Evolutionary conservation across 176 grass and related monocot genomes (phyloP), one percentile per base, ranked within the genome.

Genomic region (Lolium rigidum): DNA sequence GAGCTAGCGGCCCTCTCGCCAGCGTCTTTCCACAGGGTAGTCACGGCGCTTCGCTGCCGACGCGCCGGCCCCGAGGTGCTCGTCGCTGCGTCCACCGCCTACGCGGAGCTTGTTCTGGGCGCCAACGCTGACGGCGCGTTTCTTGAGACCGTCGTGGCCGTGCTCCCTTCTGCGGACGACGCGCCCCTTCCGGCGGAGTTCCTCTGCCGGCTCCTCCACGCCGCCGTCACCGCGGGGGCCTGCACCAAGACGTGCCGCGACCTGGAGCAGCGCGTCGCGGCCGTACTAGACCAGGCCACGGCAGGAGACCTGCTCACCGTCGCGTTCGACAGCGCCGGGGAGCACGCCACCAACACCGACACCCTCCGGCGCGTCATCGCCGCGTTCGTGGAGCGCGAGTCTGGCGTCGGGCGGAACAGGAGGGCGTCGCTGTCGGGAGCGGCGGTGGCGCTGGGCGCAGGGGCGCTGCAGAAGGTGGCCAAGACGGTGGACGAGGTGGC

Each of bases 231-330:
- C 25, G 1, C 83, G 26, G 59, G 35, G 0, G 79, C 86, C 49
- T 89, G 90, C 7, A 41, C 81, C 5, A 81, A 79, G 51, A 89
- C 76, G 62, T 86, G 90, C 83, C 86, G 74, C 77, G 87, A 89
- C 68, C 84, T 98, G n/a, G 92, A 95, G 86, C 88, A 88, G 49
- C 92, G 92, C 39, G 89, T 94, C 11, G 80, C 90, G 6, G 87
- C 37, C 3, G 80, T 90, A 20, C 97, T 98, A 26, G 90, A 95
- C 35, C 85, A 86, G 63, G 97, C 84, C 18, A 90, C 88, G 0
- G 72, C 82, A 0, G 83, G 15, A 22, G 88, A 98, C 84, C 84
- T 98, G 16, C 86, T 95, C 15, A 48, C 69, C 60, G 12, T 98
- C 20, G 82, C 89, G 2, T 62, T 95, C 17, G 91, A 95, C 71